Conservation (phyloP, 1,284 basidiomycete species). For the Neonothopanus nambi region DNA sequence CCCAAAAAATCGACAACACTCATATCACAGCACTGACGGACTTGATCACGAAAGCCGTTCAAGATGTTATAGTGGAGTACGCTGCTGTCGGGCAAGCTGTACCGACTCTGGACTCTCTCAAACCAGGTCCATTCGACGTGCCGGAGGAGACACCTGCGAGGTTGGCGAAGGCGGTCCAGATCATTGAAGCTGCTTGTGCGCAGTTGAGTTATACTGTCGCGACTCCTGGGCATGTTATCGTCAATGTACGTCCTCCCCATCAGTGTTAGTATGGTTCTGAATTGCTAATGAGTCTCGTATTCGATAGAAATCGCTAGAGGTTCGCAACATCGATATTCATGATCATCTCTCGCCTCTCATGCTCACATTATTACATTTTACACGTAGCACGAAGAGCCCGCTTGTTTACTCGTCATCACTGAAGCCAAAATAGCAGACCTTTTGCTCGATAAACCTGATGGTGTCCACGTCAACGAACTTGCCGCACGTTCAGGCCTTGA, state of each 20-base stretch:
- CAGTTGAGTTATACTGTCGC: conserved; percentile 16
- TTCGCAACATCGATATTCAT: background rate
- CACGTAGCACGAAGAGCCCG: conserved; percentile 16
- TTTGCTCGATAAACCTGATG: conserved; percentile 25
- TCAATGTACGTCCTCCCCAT: conserved; percentile 12
- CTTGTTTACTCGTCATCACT: conserved; percentile 15
- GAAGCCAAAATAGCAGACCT: conserved; percentile 23
- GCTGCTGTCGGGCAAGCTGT: conserved; percentile 7
- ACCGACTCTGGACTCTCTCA: conserved; percentile 14
- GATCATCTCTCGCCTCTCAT: background rate
- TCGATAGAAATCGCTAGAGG: conserved; percentile 9
- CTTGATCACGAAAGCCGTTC: conserved; percentile 7
- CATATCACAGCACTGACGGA: conserved; percentile 8
- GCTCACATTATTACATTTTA: background rate
- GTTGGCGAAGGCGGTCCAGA: conserved; percentile 13
- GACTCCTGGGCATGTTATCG: conserved; percentile 12
- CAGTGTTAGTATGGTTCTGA: background rate
- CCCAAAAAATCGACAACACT: conserved; percentile 4
- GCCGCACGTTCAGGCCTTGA: conserved; percentile 24
- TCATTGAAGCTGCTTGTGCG: conserved; percentile 20
- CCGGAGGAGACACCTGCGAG: conserved; percentile 10
- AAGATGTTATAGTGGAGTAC: conserved; percentile 11
- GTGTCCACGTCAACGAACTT: conserved; percentile 26
- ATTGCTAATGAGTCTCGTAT: background rate
- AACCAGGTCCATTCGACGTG: conserved; percentile 4